Base-by-base conservation (phyloP, 2,329 filamentous ascomycete species). In the Fusarium penzigii region DNA sequence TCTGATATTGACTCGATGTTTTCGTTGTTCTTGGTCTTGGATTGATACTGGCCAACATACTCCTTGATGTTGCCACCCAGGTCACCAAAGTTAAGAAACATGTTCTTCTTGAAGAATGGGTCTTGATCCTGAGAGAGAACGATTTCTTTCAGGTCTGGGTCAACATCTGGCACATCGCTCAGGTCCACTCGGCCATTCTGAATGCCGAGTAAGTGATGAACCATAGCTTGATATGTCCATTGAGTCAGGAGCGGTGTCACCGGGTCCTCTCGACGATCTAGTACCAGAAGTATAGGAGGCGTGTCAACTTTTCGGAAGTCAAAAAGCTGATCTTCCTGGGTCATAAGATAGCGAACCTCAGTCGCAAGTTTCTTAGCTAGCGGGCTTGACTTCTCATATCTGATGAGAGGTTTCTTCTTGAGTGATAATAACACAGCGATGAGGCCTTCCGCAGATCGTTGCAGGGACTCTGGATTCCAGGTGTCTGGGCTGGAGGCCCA, bases 141-240 rank as follows among this genome's bases (percentile, higher is more conserved):
- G 52, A 99, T 94, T 73, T 99, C 94, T 66, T 88, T 92, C 48
- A 97, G 78, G 69, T 97, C 93, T 1, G 90, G 88, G 14, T 90
- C 81, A 50, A 95, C 84, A 49, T 96, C 92, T 12, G 90, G 90
- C 1, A 96, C 86, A 49, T 90, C 83, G 56, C 87, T 88, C 34
- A 99, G 78, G 67, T 96, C 89, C 1, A 99, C 94, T 46, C 93
- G 84, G n/a, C 94, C 94, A 69, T 97, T 97, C 52, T 89, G 84
- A 60, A 99, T 96, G 6, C 94, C 94, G 12, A 99, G 79, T 2
- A 97, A 76, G 67, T 99, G 94, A 69, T 99, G 94, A 1, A 99
- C 94, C 92, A 99, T 99, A n/a, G 94, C 94, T 73, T 99, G 94
- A 67, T 99, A 99, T 25, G 94, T 99, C 94, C 94, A 99, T 70